phyloP scores from a whole-genome alignment of 768 basidiomycete genomes.

The Rhizopogon rudus region DNA sequence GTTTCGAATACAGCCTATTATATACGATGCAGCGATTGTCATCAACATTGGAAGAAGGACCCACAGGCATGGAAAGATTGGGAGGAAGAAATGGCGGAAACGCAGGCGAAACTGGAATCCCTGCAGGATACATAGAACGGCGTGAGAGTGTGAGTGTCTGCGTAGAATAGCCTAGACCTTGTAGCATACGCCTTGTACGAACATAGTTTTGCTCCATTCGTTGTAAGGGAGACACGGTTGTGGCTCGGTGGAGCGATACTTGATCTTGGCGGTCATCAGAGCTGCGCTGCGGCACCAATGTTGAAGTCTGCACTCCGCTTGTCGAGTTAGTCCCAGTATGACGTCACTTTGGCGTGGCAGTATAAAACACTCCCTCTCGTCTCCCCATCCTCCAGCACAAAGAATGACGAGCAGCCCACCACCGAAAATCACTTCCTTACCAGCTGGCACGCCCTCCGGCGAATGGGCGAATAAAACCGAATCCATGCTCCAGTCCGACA shows the following conservation, averaged over 20 bases:
- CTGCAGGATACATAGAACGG: not conserved
- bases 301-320: too few relatives aligned
- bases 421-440: slow-evolving; percentile 13
- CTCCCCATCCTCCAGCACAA: not conserved
- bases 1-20: slow-evolving; percentile 35
- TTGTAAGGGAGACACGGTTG: not conserved
- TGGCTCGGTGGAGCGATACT: not conserved
- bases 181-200: not conserved
- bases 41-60: slow-evolving; percentile 29
- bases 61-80: slow-evolving; percentile 36
- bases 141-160: not conserved
- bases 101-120: slow-evolving; percentile 28
- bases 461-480: slow-evolving; percentile 13
- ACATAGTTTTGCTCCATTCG: not conserved
- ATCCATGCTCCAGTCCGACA: slow-evolving; percentile 10
- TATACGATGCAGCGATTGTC: slow-evolving; percentile 49
- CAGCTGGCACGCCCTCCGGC: slow-evolving; percentile 13
- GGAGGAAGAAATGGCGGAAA: slow-evolving; percentile 37
- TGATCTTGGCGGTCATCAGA: not conserved
- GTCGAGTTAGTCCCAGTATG: not conserved
- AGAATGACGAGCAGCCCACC: slow-evolving; percentile 1
- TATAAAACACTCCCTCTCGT: not conserved
- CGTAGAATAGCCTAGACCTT: not conserved
- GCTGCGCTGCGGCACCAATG: too few relatives aligned
- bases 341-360: not conserved